phyloP scores from a whole-genome alignment of 2,329 filamentous ascomycete species.

The Aspergillus sp. region DNA sequence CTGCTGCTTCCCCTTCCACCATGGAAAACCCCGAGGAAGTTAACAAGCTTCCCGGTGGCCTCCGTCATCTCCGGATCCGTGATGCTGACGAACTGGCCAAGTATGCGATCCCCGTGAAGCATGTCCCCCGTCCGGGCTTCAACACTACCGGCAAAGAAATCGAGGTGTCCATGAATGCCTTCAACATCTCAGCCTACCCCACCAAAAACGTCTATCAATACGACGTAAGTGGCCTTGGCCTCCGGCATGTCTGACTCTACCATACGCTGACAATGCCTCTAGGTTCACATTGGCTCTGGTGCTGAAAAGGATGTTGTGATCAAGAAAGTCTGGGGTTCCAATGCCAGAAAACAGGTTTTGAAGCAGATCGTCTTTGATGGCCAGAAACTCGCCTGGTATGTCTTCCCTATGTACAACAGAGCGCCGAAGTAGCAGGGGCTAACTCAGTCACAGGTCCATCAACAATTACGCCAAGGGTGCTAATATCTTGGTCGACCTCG shows the following conservation, averaged over 20 bases:
- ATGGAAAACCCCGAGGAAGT: slow-evolving; percentile 24
- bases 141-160: slow-evolving; percentile 59
- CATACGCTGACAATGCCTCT: slow-evolving; percentile 11
- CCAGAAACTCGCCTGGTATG: slow-evolving; percentile 80
- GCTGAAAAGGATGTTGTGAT: slow-evolving; percentile 65
- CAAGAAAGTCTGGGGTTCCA: slow-evolving; percentile 73
- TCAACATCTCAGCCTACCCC: slow-evolving; percentile 62
- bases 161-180: slow-evolving; percentile 69
- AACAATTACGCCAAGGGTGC: slow-evolving; percentile 44
- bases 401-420: slow-evolving; percentile 10
- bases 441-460: slow-evolving; percentile 33
- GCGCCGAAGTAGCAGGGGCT: slow-evolving; percentile 34
- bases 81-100: slow-evolving; percentile 29
- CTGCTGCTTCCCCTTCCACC: slow-evolving; percentile 8
- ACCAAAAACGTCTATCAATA: slow-evolving; percentile 73
- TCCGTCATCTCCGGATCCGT: slow-evolving; percentile 24
- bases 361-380: slow-evolving; percentile 75
- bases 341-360: slow-evolving; percentile 58
- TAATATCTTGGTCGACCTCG: slow-evolving; percentile 68
- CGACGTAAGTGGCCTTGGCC: slow-evolving; percentile 62
- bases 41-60: slow-evolving; percentile 19
- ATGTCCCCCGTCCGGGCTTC: slow-evolving; percentile 52
- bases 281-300: slow-evolving; percentile 67
- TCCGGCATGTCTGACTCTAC: not conserved
- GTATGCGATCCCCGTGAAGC: slow-evolving; percentile 33